Base-by-base conservation (phyloP, 805 yeast genomes). In the Sugiyamaella americana region DNA sequence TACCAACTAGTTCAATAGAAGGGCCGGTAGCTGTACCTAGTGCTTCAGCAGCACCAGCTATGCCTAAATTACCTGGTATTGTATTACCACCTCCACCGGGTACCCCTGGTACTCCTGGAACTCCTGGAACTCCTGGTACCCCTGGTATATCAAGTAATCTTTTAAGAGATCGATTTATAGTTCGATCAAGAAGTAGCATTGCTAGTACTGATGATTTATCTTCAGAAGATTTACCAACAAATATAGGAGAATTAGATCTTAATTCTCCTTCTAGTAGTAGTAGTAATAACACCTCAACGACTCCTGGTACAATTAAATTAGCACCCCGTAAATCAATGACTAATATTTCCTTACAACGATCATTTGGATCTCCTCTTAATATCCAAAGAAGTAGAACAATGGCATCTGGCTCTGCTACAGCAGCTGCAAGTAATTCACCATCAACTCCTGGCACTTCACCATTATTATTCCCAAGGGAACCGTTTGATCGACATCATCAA, bases 371-470 rank as follows among this genome's bases (percentile, higher is more conserved):
- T 1, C 58, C 58, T 18, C 35, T 54, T 36, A 43, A 49, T 13
- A 13, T 52, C 26, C 54, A 52, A 29, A 38, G 54, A 26, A 26
- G 11, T 26, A 26, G 32, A 26, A 26, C 32, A 26, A 26, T 26
- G 8, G 11, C 32, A 26, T 8, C 32, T 26, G 32, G 8, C 13
- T 8, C 32, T 26, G 8, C 32, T 8, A 26, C 32, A 26, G 32
- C 13, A 8, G 8, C 13, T 8, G 32, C 32, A 13, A 26, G 32
- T 13, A 26, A 26, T 13, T 26, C 37, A 35, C 83, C 82, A 18
- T 64, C 81, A 58, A 75, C 88, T 0, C 87, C 85, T 3, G 59
- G 70, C 2, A 71, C 80, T 1, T 80, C 86, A 0, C 91, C 88
- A 0, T 59, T 75, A 41, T 65, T 80, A 10, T 58, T 69, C 41